Percentiles rank a stretch among this genome's conserved stretches.
Conservation (phyloP, 2,329 filamentous ascomycete genomes). For the Fusarium pilosicola region DNA sequence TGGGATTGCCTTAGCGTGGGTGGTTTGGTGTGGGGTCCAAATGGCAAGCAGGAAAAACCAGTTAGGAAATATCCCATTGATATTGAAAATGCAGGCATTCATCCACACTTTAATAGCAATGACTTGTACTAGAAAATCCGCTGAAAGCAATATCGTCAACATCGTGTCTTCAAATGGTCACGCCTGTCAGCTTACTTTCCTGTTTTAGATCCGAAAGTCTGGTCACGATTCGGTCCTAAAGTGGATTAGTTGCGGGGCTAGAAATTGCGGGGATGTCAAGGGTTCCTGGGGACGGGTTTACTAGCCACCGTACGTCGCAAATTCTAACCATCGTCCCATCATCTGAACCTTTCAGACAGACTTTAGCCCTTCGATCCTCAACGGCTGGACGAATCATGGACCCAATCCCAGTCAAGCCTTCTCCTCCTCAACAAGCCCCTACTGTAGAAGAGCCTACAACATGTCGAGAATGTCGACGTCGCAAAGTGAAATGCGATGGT, state of each 20-base stretch:
- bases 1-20: not conserved
- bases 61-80: not conserved
- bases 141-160: not conserved
- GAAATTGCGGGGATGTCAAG: slow-evolving; percentile 24
- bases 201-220: not conserved
- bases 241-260: not conserved
- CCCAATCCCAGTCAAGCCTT: not conserved
- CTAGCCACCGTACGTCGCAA: slow-evolving; percentile 3
- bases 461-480: slow-evolving; percentile 31
- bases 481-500: slow-evolving; percentile 32
- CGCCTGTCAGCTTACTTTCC: not conserved
- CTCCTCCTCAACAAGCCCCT: slow-evolving; percentile 4
- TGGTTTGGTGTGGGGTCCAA: not conserved
- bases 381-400: slow-evolving; percentile 10
- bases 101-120: not conserved
- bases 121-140: not conserved
- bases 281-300: not conserved
- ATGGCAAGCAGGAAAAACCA: not conserved
- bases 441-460: slow-evolving; percentile 18
- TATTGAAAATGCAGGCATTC: not conserved
- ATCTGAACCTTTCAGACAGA: not conserved
- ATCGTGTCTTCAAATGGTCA: not conserved
- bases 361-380: not conserved
- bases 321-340: slow-evolving; percentile 12
- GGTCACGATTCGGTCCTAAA: slow-evolving; percentile 23